Base-by-base conservation (phyloP, 169 alveolate genomes). In the Cryptosporidium felis region DNA sequence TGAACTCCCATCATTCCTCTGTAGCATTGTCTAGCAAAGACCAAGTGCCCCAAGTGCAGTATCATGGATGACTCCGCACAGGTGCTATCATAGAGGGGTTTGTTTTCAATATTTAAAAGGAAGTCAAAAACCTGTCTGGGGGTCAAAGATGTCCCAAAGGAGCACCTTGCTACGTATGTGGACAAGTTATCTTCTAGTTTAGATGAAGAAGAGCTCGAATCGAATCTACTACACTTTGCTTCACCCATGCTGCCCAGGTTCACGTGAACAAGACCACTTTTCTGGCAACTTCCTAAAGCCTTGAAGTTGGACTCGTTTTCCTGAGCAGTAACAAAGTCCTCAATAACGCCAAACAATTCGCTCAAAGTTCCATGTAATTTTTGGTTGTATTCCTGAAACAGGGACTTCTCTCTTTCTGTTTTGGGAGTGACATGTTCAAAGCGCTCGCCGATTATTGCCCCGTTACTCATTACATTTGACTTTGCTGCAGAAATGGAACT, bases 1-100 rank as follows among this genome's bases (percentile, higher is more conserved):
- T 66, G 82, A 26, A 66, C 82, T 9, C 82, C 82, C 82, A 66
- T 66, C 82, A 66, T 66, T 18, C 82, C 82, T 34, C 62, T 66
- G 32, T 66, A 66, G 49, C 82, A 66, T 46, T 66, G 82, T 21
- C 32, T 66, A 9, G 49, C 60, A 28, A 66, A 14, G 9, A 49
- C 60, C 36, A 45, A 28, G 5, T 46, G 53, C 3, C 65, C 61
- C n/a, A 45, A 26, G 21, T 49, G 23, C 16, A 47, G 49, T 5
- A 66, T 45, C 2, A 66, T 16, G n/a, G 82, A 46, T n/a, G 82
- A 66, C 0, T 66, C 82, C 9, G 65, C 45, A 30, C 82, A 66
- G 49, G 65, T 49, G 10, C 38, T 66, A n/a, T 66, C 82, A 47
- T 66, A 66, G 26, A 66, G 62, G 32, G 82, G 30, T 47, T 66